A percentile compares a stretch with the other conserved stretches of the same genome.
These are phyloP conservation scores for Cutaneotrichosporon dermatis DNA, from an alignment of 1,284 basidiomycete genomes.

Conservation along the genomic window DNA sequence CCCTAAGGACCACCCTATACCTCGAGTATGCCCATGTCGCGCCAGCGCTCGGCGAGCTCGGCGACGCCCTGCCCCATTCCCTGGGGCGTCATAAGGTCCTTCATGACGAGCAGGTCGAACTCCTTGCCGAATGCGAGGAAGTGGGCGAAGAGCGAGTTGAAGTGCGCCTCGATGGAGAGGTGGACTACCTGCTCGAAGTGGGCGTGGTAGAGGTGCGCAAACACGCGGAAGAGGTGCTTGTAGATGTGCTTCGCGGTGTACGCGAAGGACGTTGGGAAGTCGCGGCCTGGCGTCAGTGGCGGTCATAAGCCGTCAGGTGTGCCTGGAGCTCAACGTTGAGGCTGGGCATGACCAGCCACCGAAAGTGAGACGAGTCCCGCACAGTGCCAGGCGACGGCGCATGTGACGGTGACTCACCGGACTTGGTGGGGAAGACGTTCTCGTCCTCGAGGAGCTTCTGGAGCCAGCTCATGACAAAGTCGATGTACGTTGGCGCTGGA, in stretches of 20 bases:
- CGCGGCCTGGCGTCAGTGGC: constrained; percentile 59
- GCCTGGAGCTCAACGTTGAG: too few relatives aligned
- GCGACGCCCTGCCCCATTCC: constrained; percentile 58
- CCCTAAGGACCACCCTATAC: constrained; percentile 15
- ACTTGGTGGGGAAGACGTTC: constrained; percentile 89
- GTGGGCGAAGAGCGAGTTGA: constrained; percentile 97
- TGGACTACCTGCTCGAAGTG: constrained; percentile 89
- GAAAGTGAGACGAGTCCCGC: too few relatives aligned
- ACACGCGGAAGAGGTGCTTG: constrained; percentile 91
- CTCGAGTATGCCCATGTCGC: constrained; percentile 70
- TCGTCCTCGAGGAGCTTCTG: constrained; percentile 93
- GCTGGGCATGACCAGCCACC: too few relatives aligned
- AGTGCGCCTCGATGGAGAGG: constrained; percentile 90
- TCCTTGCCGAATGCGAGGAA: constrained; percentile 79
- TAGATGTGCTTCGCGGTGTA: constrained; percentile 94
- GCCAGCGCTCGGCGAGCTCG: constrained; percentile 83
- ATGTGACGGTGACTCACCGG: constrained; percentile 56
- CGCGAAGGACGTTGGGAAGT: constrained; percentile 85
- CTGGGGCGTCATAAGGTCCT: constrained; percentile 57
- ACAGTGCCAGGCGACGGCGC: too few relatives aligned
- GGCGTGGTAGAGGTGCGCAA: constrained; percentile 95
- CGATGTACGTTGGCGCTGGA: constrained; percentile 93
- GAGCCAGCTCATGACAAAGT: constrained; percentile 98
- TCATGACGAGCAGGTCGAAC: constrained; percentile 86
- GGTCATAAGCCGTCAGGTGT: too few relatives aligned